These are phyloP conservation scores for Taphrina confusa DNA, from an alignment of 1,139 yeast species.

Conservation along the genomic window DNA sequence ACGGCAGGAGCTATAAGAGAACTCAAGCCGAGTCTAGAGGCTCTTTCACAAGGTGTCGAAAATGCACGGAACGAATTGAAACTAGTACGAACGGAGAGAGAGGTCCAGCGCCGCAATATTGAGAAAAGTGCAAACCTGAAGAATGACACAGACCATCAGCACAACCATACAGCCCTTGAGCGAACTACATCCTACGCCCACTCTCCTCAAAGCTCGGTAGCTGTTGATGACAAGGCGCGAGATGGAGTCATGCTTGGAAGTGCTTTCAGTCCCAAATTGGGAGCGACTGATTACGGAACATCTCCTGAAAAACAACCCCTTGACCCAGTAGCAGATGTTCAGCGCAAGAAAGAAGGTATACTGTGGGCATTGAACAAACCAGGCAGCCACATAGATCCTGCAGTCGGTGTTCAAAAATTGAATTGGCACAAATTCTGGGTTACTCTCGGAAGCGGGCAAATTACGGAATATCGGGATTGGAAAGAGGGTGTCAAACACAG, in stretches of 20 bases:
- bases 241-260: not conserved
- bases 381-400: conserved; percentile 48
- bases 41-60: conserved; percentile 35
- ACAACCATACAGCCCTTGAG: not conserved
- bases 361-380: conserved; percentile 58
- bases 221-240: conserved; percentile 11
- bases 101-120: conserved; percentile 48
- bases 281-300: not conserved
- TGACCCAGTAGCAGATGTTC: conserved; percentile 25
- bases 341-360: conserved; percentile 55
- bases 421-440: conserved; percentile 92
- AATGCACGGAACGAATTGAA: conserved; percentile 47
- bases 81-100: conserved; percentile 50
- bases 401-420: conserved; percentile 60
- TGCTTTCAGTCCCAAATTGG: conserved; percentile 14
- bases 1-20: conserved; percentile 41
- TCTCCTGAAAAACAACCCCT: conserved; percentile 10
- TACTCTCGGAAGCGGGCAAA: conserved; percentile 64
- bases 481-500: conserved; percentile 55
- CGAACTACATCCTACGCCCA: not conserved
- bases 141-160: conserved; percentile 33
- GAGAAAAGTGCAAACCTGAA: conserved; percentile 23
- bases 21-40: conserved; percentile 45
- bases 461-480: conserved; percentile 80
- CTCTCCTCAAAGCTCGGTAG: not conserved